phyloP scores from a whole-genome alignment of 2,329 filamentous ascomycete species.

The Colletotrichum godetiae region DNA sequence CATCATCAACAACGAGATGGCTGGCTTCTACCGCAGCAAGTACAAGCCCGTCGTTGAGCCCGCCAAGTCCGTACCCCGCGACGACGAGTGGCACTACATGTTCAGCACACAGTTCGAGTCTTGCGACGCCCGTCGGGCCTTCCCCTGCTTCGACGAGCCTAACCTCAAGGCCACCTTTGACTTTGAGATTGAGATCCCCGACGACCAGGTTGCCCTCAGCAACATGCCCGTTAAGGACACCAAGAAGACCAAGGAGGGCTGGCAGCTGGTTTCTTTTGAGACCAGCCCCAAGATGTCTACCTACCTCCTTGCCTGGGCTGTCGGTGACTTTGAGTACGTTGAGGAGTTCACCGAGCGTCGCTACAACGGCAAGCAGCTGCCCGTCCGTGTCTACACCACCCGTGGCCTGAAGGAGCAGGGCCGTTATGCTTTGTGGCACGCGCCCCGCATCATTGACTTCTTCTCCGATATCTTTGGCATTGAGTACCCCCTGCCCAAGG shows the following conservation, averaged over 20 bases:
- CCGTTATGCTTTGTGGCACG: slow-evolving; percentile 88
- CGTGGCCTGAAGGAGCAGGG: slow-evolving; percentile 94
- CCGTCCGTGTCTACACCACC: slow-evolving; percentile 96
- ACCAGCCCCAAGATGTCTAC: slow-evolving; percentile 92
- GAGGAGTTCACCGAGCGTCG: slow-evolving; percentile 90
- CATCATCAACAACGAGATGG: slow-evolving; percentile 89
- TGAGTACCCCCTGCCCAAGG: slow-evolving; percentile 93
- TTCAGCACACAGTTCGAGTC: slow-evolving; percentile 98
- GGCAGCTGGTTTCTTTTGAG: slow-evolving; percentile 82
- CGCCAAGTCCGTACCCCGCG: slow-evolving; percentile 81
- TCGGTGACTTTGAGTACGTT: slow-evolving; percentile 97
- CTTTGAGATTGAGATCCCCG: slow-evolving; percentile 90
- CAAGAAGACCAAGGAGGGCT: slow-evolving; percentile 69
- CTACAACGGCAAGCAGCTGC: slow-evolving; percentile 91
- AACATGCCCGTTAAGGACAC: slow-evolving; percentile 92
- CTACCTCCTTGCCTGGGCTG: slow-evolving; percentile 90
- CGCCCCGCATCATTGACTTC: slow-evolving; percentile 93
- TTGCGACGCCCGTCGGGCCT: slow-evolving; percentile 92
- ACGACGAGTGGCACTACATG: slow-evolving; percentile 77
- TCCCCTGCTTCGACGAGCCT: slow-evolving; percentile 98
- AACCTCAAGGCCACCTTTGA: slow-evolving; percentile 97
- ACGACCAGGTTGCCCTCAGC: slow-evolving; percentile 87
- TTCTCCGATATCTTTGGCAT: slow-evolving; percentile 96
- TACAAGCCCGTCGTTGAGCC: slow-evolving; percentile 85
- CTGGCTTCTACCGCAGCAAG: slow-evolving; percentile 92